phyloP scores from a whole-genome alignment of 768 basidiomycete species.

The Sistotremastrum niveocremeum region DNA sequence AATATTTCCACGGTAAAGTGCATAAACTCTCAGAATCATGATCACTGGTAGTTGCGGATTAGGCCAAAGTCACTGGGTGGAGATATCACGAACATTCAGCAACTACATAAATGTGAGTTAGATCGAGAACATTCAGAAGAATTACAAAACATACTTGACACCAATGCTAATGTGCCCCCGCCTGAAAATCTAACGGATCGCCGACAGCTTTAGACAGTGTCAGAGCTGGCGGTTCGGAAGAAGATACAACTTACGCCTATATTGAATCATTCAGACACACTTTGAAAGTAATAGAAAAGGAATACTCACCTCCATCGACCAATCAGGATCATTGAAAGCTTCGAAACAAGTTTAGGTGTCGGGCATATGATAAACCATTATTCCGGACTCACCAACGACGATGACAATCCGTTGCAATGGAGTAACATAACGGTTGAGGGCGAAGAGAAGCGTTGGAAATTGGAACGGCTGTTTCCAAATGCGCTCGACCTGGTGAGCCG shows the following conservation, averaged over 20 bases:
- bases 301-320: conserved; percentile 2
- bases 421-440: conserved; percentile 1
- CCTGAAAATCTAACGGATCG: conserved; percentile 2
- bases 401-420: conserved; percentile 1
- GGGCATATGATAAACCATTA: too few species aligned
- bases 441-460: conserved; percentile 2
- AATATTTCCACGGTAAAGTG: conserved; percentile 1
- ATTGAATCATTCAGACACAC: background rate
- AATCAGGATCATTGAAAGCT: conserved; percentile 1
- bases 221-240: background rate
- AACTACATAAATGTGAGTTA: background rate
- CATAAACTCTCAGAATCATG: conserved; percentile 3
- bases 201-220: background rate
- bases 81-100: background rate
- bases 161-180: background rate
- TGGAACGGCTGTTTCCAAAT: conserved; percentile 2
- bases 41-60: background rate
- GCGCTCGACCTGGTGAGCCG: background rate
- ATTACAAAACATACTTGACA: conserved; percentile 2
- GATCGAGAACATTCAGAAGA: background rate
- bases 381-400: background rate
- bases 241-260: background rate
- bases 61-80: background rate
- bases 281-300: background rate
- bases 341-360: too few species aligned